Evolutionary conservation across 371 early-diverging fungal genomes (phyloP).

Genomic region (Blastocladiella emersonii): DNA sequence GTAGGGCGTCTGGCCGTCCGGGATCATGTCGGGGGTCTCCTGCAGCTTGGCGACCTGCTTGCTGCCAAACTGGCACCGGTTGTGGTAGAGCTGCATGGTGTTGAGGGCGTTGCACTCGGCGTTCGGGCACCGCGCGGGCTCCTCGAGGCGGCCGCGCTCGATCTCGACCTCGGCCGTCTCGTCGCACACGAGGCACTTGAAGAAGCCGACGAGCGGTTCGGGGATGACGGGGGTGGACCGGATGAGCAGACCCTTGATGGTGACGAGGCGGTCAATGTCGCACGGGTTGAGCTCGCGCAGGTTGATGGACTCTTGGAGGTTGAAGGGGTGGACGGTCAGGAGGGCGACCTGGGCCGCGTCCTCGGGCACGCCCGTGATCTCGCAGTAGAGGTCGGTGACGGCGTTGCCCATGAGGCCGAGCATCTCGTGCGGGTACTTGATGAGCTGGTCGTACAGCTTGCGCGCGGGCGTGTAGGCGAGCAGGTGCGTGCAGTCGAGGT

Average conservation of each 20-base stretch:
- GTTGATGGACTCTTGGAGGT: slow-evolving; percentile 61
- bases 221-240: slow-evolving; percentile 89
- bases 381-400: slow-evolving; percentile 58
- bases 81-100: slow-evolving; percentile 80
- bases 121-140: slow-evolving; percentile 84
- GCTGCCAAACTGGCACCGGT: slow-evolving; percentile 85
- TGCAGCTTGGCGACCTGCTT: slow-evolving; percentile 96
- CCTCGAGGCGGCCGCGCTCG: slow-evolving; percentile 82
- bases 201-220: slow-evolving; percentile 82
- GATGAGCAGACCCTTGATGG: slow-evolving; percentile 91
- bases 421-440: slow-evolving; percentile 96
- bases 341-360: neutral
- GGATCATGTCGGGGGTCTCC: slow-evolving; percentile 96
- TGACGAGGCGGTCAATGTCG: slow-evolving; percentile 96
- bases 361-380: slow-evolving; percentile 11
- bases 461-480: slow-evolving; percentile 43
- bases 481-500: slow-evolving; percentile 81
- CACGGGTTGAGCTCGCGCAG: slow-evolving; percentile 92
- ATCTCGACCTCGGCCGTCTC: slow-evolving; percentile 62
- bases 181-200: slow-evolving; percentile 81
- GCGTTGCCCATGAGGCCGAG: slow-evolving; percentile 88
- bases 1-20: slow-evolving; percentile 98
- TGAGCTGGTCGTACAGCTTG: slow-evolving; percentile 69
- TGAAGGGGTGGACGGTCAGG: slow-evolving; percentile 68
- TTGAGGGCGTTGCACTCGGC: slow-evolving; percentile 61